Percentiles rank a stretch among this genome's conserved stretches.
Conservation (phyloP, 2,329 filamentous ascomycete species). For the Macroventuria anomochaeta region DNA sequence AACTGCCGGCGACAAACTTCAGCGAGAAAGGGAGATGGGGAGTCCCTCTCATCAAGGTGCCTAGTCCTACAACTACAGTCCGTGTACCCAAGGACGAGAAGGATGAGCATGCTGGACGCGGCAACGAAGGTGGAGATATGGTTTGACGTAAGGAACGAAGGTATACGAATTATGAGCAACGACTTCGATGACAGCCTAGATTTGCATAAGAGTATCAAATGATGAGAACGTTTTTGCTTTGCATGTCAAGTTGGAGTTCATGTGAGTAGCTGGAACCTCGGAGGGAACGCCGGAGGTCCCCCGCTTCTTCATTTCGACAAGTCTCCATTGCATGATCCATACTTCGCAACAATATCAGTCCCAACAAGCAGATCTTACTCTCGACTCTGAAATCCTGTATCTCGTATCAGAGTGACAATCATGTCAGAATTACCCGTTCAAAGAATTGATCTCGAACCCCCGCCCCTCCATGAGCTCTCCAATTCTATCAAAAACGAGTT, state of each 20-base stretch:
- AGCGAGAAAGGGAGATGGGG: conserved; percentile 9
- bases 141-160: background rate
- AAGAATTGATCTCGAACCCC: background rate
- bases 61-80: background rate
- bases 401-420: background rate
- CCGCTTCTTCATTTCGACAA: background rate
- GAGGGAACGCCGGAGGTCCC: background rate
- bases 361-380: background rate
- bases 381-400: background rate
- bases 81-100: background rate
- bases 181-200: background rate
- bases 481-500: background rate
- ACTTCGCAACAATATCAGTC: background rate
- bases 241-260: background rate
- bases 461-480: conserved; percentile 8
- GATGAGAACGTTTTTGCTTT: background rate
- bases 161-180: background rate
- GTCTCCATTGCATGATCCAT: background rate
- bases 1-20: conserved; percentile 22
- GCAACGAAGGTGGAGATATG: background rate
- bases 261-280: background rate
- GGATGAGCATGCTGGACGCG: background rate
- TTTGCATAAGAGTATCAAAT: background rate
- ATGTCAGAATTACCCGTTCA: conserved; percentile 4
- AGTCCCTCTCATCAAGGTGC: background rate